Percentiles rank a stretch among this genome's conserved stretches.
Conservation (phyloP, 495 filamentous ascomycete genomes). For the Neurospora hispaniola region DNA sequence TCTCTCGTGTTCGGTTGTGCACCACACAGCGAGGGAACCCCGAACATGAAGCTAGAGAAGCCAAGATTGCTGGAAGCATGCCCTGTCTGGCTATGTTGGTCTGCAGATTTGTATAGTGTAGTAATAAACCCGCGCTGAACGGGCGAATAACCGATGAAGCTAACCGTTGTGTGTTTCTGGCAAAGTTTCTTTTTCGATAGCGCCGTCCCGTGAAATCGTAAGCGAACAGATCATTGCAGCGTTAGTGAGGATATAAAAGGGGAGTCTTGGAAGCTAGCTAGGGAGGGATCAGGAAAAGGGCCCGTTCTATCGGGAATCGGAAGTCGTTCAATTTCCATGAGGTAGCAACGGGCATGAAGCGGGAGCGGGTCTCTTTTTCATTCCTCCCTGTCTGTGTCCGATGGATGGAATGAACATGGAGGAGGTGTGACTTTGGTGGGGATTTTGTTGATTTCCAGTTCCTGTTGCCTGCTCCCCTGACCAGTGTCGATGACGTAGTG, state of each 20-base stretch:
- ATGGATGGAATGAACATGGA: too few species aligned
- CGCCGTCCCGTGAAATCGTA: background rate
- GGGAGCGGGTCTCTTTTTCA: background rate
- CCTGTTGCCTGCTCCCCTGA: background rate
- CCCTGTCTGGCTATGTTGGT: background rate
- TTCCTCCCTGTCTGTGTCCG: background rate
- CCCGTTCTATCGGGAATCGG: conserved; percentile 7
- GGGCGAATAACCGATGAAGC: background rate
- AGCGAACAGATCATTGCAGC: background rate
- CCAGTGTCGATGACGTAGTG: background rate
- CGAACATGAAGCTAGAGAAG: background rate
- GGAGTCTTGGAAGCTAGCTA: background rate
- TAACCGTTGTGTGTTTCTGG: background rate
- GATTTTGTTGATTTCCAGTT: background rate
- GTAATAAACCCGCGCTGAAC: background rate
- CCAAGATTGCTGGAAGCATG: background rate
- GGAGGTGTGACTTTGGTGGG: background rate
- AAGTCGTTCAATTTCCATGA: conserved; percentile 6
- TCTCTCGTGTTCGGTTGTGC: background rate
- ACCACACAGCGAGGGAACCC: background rate
- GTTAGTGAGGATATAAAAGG: background rate
- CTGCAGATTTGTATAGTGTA: background rate
- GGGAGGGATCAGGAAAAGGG: background rate
- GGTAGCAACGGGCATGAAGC: background rate
- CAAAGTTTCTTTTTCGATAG: background rate